phyloP scores from a whole-genome alignment of 805 yeast species.

The Wickerhamiella occidentalis region DNA sequence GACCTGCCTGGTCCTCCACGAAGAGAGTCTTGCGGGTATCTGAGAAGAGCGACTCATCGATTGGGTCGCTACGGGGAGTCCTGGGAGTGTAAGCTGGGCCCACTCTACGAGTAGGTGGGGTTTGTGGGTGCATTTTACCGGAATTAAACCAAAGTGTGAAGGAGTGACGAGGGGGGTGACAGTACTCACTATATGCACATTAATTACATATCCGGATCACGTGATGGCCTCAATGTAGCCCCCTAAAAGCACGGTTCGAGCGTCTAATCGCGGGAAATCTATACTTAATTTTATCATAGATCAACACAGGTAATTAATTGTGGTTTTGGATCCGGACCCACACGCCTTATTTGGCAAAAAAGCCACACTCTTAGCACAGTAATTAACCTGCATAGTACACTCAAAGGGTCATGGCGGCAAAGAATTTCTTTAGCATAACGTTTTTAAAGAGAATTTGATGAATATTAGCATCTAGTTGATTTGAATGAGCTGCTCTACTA shows the following conservation, averaged over 20 bases:
- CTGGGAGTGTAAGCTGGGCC: slow-evolving; percentile 20
- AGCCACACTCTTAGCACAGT: background rate
- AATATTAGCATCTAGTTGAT: no score
- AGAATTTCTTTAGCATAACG: background rate
- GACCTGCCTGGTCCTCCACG: slow-evolving; percentile 3
- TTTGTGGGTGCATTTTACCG: slow-evolving; percentile 19
- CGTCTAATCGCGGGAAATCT: background rate
- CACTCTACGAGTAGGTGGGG: slow-evolving; percentile 19
- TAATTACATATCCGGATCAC: slow-evolving; percentile 19
- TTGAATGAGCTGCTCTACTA: no score
- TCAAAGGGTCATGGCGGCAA: background rate
- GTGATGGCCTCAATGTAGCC: background rate
- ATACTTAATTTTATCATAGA: background rate
- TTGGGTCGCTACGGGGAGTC: slow-evolving; percentile 22
- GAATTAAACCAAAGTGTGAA: background rate
- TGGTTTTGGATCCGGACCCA: background rate
- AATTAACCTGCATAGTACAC: background rate
- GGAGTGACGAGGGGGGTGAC: background rate
- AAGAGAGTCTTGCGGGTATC: slow-evolving; percentile 5
- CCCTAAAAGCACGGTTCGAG: background rate
- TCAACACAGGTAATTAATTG: background rate
- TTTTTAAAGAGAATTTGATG: background rate
- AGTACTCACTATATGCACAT: slow-evolving; percentile 15
- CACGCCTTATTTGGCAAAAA: background rate
- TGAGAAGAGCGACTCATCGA: slow-evolving; percentile 16